phyloP scores from a whole-genome alignment of 2,329 filamentous ascomycete species.

The Aspergillus puulaauensis region DNA sequence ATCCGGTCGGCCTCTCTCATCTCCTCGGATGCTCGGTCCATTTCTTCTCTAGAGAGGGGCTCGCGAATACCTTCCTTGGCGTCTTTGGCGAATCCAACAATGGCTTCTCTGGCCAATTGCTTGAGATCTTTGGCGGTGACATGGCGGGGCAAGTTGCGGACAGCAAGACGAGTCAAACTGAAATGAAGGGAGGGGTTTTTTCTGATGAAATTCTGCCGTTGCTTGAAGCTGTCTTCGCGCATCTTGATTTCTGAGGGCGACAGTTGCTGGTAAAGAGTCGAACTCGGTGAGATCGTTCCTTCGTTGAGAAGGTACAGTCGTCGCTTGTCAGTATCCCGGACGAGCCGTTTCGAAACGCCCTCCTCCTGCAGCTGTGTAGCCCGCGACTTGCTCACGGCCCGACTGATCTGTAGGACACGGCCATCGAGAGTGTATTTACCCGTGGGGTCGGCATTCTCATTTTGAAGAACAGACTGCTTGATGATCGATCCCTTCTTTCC shows the following conservation, averaged over 20 bases:
- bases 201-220: constrained; percentile 87
- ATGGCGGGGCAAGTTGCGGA: constrained; percentile 86
- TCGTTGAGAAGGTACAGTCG: constrained; percentile 84
- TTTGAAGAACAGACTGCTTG: constrained; percentile 82
- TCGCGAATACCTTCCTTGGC: constrained; percentile 75
- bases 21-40: constrained; percentile 72
- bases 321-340: constrained; percentile 81
- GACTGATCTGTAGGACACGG: constrained; percentile 78
- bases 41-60: constrained; percentile 86
- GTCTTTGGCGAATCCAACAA: constrained; percentile 90
- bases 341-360: constrained; percentile 61
- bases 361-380: constrained; percentile 73
- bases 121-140: constrained; percentile 87
- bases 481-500: constrained; percentile 46
- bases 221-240: constrained; percentile 80
- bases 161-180: constrained; percentile 82
- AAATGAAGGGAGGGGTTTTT: constrained; percentile 86
- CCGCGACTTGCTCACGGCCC: constrained; percentile 80
- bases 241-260: constrained; percentile 79
- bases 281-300: constrained; percentile 75
- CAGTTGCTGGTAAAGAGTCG: constrained; percentile 73
- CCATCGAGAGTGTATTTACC: constrained; percentile 90
- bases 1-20: constrained; percentile 78
- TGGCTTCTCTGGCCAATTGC: constrained; percentile 82
- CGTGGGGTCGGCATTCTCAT: constrained; percentile 76